Base-by-base conservation (phyloP, 2,329 filamentous ascomycete genomes). In the Pezicula neosporulosa region DNA sequence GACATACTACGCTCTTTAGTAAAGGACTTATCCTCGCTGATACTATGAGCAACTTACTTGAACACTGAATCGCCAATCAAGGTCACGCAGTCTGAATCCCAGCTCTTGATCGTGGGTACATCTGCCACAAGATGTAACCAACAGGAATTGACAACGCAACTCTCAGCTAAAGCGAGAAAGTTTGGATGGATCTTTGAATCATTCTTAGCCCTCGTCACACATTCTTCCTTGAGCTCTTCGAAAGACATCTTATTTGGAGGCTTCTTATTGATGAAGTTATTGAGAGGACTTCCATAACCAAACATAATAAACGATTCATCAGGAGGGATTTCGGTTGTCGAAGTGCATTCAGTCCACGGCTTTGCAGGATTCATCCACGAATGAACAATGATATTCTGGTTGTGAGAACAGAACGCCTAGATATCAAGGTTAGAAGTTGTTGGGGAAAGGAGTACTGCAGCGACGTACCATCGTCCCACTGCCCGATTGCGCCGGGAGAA, bases 261-360 rank as follows among this genome's bases (percentile, higher is more conserved):
- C 44, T 61, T 62, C n/a, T 55, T 52, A 48, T 64, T 63, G 15
- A 49, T 35, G 24, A 64, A 64, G 19, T 55, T 47, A 15, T 28
- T 16, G 4, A 53, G 24, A 9, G 58, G 56, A 46, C 52, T 55
- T 1, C 62, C 61, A 12, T 59, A 57, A 2, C 62, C 62, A 27
- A 60, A 60, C 62, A 63, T 64, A 33, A 64, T 63, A 44, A 60
- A 64, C 1, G 61, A 63, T 43, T 63, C 61, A n/a, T 60, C 57
- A 27, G 55, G 47, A 2, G 41, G 53, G 5, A 63, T 59, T 12
- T 61, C 56, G 3, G 49, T 47, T 16, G 55, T 50, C 19, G 57
- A 54, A 33, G 56, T 60, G 10, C 54, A 44, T 12, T 56, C 61
- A 27, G 61, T 56, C 48, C 52, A 60, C n/a, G 48, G 49, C 28